A percentile compares a stretch with the other conserved stretches of the same genome.
These are phyloP conservation scores for Neofusicoccum cordaticola DNA, from an alignment of 2,329 filamentous ascomycete species.

Conservation along the genomic window DNA sequence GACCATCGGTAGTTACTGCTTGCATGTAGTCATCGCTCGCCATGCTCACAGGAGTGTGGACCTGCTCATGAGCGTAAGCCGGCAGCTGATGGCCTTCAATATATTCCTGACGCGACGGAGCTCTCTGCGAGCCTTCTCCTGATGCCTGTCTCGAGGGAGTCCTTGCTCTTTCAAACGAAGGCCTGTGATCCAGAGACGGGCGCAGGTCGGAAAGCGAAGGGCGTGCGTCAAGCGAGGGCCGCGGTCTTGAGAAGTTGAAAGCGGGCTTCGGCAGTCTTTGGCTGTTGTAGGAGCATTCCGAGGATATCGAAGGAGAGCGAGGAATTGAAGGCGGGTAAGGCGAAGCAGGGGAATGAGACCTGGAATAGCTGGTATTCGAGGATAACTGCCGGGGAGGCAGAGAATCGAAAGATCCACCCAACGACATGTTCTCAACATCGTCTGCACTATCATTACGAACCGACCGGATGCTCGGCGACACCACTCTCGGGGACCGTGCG, in stretches of 20 bases:
- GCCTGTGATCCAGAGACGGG: conserved; percentile 42
- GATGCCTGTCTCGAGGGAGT: conserved; percentile 34
- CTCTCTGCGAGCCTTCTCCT: conserved; percentile 38
- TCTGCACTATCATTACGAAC: conserved; percentile 54
- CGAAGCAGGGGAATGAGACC: conserved; percentile 62
- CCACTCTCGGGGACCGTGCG: conserved; percentile 29
- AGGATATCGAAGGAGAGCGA: conserved; percentile 80
- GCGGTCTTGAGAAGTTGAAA: conserved; percentile 90
- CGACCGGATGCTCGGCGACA: conserved; percentile 47
- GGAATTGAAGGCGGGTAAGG: conserved; percentile 58
- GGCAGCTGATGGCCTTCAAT: conserved; percentile 51
- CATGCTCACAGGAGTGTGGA: conserved; percentile 69
- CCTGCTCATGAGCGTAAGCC: conserved; percentile 61
- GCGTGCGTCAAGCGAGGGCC: conserved; percentile 46
- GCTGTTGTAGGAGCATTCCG: conserved; percentile 68
- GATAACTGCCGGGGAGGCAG: conserved; percentile 74
- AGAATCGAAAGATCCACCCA: conserved; percentile 60
- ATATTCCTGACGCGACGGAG: conserved; percentile 40
- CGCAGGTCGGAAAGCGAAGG: conserved; percentile 23
- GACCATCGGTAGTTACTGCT: conserved; percentile 49
- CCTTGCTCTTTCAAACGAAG: conserved; percentile 30
- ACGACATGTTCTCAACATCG: conserved; percentile 67
- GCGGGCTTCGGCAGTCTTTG: conserved; percentile 64
- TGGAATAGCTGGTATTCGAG: conserved; percentile 62
- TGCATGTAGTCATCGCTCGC: conserved; percentile 67